Evolutionary conservation across 495 filamentous ascomycete species (phyloP).

Genomic region (Hypoxylon perforatum): DNA sequence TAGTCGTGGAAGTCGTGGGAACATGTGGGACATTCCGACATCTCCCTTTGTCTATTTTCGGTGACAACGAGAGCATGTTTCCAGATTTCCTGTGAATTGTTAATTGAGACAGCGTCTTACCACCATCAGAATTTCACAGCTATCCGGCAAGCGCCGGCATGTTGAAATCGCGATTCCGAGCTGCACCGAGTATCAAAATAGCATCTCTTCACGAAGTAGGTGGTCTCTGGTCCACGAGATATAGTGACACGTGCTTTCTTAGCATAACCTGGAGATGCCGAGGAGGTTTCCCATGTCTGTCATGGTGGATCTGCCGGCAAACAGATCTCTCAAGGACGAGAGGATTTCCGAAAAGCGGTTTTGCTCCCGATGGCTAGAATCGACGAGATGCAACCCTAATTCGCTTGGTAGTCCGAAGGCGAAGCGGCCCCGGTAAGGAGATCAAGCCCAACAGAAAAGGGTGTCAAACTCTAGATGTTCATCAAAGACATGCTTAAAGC

Average conservation of each 20-base stretch:
- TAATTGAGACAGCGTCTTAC: slow-evolving; percentile 9
- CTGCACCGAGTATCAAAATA: neutral
- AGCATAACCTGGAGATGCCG: slow-evolving; percentile 18
- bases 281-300: slow-evolving; percentile 14
- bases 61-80: slow-evolving; percentile 1
- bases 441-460: slow-evolving; percentile 10
- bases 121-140: neutral
- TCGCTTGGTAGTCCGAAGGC: neutral
- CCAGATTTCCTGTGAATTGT: slow-evolving; percentile 14
- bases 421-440: slow-evolving; percentile 4
- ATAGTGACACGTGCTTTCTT: slow-evolving; percentile 7
- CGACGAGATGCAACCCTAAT: neutral
- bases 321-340: neutral
- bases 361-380: slow-evolving; percentile 14
- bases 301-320: slow-evolving; percentile 18
- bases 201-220: neutral
- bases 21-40: neutral
- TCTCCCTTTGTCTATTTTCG: slow-evolving; percentile 19
- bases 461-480: slow-evolving; percentile 17
- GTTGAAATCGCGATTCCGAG: neutral
- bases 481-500: no score
- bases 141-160: neutral
- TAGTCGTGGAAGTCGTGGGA: neutral
- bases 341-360: slow-evolving; percentile 32
- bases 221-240: no score